phyloP scores from a whole-genome alignment of 768 basidiomycete genomes.

The Amanita muscaria region DNA sequence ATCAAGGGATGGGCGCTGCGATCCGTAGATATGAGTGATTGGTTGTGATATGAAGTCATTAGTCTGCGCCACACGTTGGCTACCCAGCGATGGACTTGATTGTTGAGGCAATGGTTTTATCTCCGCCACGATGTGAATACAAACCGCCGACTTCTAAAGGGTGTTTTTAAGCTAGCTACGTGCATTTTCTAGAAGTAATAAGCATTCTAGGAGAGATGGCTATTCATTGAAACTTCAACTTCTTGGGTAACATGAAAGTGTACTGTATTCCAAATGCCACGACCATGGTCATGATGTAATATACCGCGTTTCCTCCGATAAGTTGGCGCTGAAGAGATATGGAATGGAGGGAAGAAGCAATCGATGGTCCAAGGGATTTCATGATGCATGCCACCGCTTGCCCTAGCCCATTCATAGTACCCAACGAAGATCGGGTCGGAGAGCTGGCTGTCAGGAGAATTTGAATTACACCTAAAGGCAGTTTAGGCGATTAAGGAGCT shows the following conservation, averaged over 20 bases:
- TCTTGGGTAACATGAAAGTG: not conserved
- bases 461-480: not conserved
- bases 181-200: not conserved
- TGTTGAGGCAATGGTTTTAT: too few species aligned
- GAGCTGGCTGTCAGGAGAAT: not conserved
- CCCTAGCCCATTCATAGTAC: slow-evolving; percentile 42
- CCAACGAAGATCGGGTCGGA: slow-evolving; percentile 13
- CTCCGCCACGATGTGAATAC: too few species aligned
- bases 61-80: too few species aligned
- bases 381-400: slow-evolving; percentile 36
- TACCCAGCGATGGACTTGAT: too few species aligned
- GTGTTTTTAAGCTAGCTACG: not conserved
- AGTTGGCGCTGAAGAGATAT: slow-evolving; percentile 39
- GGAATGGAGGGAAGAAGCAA: slow-evolving; percentile 45
- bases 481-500: not conserved
- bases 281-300: slow-evolving; percentile 23
- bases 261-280: not conserved
- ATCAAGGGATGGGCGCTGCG: too few species aligned
- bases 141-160: not conserved
- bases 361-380: slow-evolving; percentile 40
- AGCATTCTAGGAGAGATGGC: not conserved
- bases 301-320: slow-evolving; percentile 39
- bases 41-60: too few species aligned
- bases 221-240: not conserved
- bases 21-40: too few species aligned